Evolutionary conservation across 495 filamentous ascomycete genomes (phyloP).

Genomic region (Neurospora pannonica): DNA sequence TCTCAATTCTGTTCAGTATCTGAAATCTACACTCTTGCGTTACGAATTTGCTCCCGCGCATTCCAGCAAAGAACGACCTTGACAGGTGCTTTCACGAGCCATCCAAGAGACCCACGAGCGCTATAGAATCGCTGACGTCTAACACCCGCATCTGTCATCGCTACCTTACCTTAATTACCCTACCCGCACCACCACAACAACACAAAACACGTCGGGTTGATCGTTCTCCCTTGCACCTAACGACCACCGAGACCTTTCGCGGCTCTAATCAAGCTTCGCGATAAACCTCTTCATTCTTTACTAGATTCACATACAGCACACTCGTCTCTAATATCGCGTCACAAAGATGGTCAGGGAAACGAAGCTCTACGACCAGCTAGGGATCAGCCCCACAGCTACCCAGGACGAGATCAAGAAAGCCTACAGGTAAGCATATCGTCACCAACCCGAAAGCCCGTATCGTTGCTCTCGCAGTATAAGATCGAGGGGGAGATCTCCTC

Average conservation of each 20-base stretch:
- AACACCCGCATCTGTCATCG: background rate
- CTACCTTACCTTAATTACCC: background rate
- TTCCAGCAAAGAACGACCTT: background rate
- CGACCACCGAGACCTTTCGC: background rate
- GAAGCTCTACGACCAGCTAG: conserved; percentile 72
- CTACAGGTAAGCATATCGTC: conserved; percentile 55
- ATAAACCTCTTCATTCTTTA: background rate
- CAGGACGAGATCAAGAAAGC: conserved; percentile 97
- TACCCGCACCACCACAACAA: background rate
- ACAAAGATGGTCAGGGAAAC: conserved; percentile 74
- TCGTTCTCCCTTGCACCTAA: background rate
- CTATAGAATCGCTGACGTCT: background rate
- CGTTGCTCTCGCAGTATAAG: background rate
- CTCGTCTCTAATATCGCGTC: background rate
- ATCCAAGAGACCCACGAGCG: background rate
- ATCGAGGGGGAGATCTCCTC: background rate
- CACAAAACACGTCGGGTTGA: background rate
- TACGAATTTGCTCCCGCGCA: background rate
- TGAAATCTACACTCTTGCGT: background rate
- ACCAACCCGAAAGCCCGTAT: background rate
- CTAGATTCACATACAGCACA: background rate
- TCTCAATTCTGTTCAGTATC: background rate
- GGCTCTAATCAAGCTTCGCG: too few species aligned
- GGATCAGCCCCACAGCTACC: conserved; percentile 65
- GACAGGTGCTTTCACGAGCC: background rate